These are phyloP conservation scores for Moesziomyces sp. DNA, from an alignment of 1,284 basidiomycete genomes.

Conservation along the genomic window DNA sequence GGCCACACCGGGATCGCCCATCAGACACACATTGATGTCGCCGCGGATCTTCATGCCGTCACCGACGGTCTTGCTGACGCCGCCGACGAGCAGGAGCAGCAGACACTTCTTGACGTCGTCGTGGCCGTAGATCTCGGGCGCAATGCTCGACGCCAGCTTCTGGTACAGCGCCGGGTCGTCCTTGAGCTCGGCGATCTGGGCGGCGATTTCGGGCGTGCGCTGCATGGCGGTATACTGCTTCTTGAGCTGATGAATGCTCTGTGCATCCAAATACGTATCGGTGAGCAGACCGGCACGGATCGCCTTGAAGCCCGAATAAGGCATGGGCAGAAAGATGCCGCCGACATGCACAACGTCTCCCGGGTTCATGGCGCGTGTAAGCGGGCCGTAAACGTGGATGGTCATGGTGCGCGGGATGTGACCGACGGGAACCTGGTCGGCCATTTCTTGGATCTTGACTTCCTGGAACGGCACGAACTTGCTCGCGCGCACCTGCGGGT, in stretches of 20 bases:
- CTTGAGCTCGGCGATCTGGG: constrained; percentile 78
- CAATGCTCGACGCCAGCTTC: constrained; percentile 81
- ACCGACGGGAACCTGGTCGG: constrained; percentile 98
- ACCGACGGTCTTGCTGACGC: constrained; percentile 91
- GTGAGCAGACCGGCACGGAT: constrained; percentile 93
- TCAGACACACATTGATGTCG: constrained; percentile 95
- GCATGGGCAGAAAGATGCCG: constrained; percentile 87
- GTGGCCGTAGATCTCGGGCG: constrained; percentile 98
- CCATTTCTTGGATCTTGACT: constrained; percentile 99
- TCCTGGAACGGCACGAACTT: constrained; percentile 99
- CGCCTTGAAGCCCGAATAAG: constrained; percentile 87
- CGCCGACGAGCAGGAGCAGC: constrained; percentile 91
- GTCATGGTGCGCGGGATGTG: constrained; percentile 99
- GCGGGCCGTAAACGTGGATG: constrained; percentile 87
- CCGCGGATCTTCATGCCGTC: constrained; percentile 99
- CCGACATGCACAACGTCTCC: constrained; percentile 94
- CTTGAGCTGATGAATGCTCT: constrained; percentile 92
- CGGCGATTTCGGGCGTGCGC: constrained; percentile 83
- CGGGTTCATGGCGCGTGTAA: constrained; percentile 91
- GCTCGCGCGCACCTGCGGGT: constrained; percentile 97
- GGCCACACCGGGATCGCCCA: constrained; percentile 99
- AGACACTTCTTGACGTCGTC: constrained; percentile 97
- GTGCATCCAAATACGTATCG: constrained; percentile 94
- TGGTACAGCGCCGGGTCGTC: constrained; percentile 82
- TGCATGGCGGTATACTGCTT: constrained; percentile 97